Base-by-base conservation (phyloP, 2,329 filamentous ascomycete genomes). In the Coniochaeta prunicola region DNA sequence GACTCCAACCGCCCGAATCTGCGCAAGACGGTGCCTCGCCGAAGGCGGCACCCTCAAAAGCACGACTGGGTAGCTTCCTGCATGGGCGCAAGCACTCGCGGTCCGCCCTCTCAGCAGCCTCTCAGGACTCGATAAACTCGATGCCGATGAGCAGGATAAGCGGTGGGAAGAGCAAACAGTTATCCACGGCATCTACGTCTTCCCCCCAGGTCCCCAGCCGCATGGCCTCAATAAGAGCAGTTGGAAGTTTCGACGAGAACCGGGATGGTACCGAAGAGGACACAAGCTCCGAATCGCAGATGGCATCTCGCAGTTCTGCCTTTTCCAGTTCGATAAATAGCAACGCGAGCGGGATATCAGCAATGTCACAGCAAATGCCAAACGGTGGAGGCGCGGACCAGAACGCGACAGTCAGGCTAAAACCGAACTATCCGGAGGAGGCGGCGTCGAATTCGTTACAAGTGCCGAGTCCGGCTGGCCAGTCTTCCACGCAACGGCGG, bases 291-390 rank as follows among this genome's bases (percentile, higher is more conserved):
- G 69, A 70, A 6, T 75, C 74, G 31, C 64, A 63, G 40, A 61
- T 64, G 3, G 65, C 64, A 24, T 66, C 67, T 56, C 67, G 68
- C 24, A 77, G 77, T 64, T 84, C 81, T 59, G 75, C 72, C 61
- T 80, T 84, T 63, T 83, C 81, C 42, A 82, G 80, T 72, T 83
- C 80, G 50, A 70, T 80, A 42, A 79, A 80, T 66, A 85, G 82
- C 70, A 81, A 77, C 66, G 68, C 72, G 57, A 83, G 80, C 70
- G 75, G 71, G 57, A 69, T 72, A 45, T 82, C 80, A 63, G 74
- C 71, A 60, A 71, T 69, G 58, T 67, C 68, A 17, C 24, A 56
- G n/a, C 54, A 56, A 4, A 64, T 59, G 60, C 65, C 7, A 64
- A 69, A 8, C 67, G 59, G 33, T 54, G 61, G 28, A 57, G 65